Base-by-base conservation (phyloP, 768 basidiomycete species). In the Strobilomyces dryophilus region DNA sequence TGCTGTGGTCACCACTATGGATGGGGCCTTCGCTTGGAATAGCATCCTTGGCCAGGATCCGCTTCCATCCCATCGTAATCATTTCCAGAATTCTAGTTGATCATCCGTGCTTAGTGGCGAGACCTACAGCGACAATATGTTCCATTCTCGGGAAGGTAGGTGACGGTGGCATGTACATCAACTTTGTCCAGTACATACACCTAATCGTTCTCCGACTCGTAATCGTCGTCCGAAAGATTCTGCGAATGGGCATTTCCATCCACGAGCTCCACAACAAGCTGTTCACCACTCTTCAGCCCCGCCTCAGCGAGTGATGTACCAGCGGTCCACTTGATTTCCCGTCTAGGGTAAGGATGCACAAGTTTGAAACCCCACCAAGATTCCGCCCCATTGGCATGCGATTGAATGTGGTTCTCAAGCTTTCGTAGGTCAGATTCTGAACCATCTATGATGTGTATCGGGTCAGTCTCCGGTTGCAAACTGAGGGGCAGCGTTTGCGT, bases 341-440 rank as follows among this genome's bases (percentile, higher is more conserved):
- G 72, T 48, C 87, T 73, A 5, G 92, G 92, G 61, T 89, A 94
- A 10, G 88, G 78, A 2, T 79, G 77, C 35, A 73, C 73, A 27
- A 95, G 72, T 54, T 74, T 76, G 74, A 95, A 94, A 8, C 81
- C 83, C 84, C 87, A 92, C 77, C 84, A 90, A 26, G 70, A 71
- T 9, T 74, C 70, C 10, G 71, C 40, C 6, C 48, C 37, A 21
- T 47, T 41, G 27, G 26, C 49, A 43, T 71, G 66, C 20, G 59
- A 60, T 48, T 70, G 72, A 26, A 75, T 65, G 9, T 67, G 64
- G 18, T 61, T 51, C 49, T 79, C 76, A 14, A 74, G 65, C n/a
- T 65, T 58, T 17, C 66, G 72, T 20, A 66, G 56, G 44, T 74
- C 69, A 26, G 71, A 70, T 8, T 57, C 55, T 12, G 51, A 27